Percentiles rank a stretch among this genome's conserved stretches.
Evolutionary conservation across 2,329 filamentous ascomycete species (phyloP).

Genomic region (Botrytis elliptica): DNA sequence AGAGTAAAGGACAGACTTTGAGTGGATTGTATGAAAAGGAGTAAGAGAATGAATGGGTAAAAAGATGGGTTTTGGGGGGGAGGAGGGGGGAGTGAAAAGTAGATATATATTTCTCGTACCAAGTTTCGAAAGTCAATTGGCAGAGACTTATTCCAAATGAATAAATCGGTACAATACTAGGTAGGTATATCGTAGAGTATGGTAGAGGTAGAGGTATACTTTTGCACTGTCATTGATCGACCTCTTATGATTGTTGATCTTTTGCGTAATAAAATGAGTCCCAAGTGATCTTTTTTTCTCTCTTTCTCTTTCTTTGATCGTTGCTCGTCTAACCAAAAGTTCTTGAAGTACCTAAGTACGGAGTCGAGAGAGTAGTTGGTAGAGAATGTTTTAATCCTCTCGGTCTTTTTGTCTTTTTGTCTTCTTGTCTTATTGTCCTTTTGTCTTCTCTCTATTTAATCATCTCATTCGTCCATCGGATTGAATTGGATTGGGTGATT

Average conservation of each 20-base stretch:
- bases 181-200: neutral
- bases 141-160: neutral
- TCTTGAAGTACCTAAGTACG: neutral
- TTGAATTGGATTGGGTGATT: neutral
- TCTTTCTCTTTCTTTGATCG: neutral
- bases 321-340: neutral
- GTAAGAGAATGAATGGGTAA: neutral
- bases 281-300: neutral
- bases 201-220: neutral
- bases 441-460: neutral
- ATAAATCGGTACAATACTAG: neutral
- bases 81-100: neutral
- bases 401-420: neutral
- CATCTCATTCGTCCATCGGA: neutral
- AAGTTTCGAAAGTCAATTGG: neutral
- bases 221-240: neutral
- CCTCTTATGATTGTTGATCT: neutral
- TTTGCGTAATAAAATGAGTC: constrained; percentile 3
- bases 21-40: neutral
- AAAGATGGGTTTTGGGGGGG: neutral
- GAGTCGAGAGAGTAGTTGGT: neutral
- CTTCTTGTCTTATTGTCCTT: neutral
- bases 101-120: constrained; percentile 13
- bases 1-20: neutral
- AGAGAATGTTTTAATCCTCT: neutral